These are phyloP conservation scores for Tardiomyces digboiensis DNA, from an alignment of 1,139 yeast genomes.

Conservation along the genomic window DNA sequence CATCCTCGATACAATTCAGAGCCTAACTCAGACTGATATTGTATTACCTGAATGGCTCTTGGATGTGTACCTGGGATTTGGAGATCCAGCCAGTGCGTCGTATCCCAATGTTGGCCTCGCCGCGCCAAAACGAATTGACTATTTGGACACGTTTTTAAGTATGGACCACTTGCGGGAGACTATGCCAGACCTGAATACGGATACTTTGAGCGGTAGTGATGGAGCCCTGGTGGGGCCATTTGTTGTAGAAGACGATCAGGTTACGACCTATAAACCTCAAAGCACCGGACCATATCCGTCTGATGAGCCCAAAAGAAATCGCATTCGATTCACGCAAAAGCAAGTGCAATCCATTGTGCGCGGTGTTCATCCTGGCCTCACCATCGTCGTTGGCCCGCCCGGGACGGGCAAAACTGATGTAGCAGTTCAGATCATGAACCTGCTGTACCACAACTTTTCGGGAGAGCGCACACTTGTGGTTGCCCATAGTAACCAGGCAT, in stretches of 20 bases:
- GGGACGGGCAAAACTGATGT: constrained; percentile 38
- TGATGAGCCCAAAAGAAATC: constrained; percentile 8
- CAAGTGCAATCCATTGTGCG: constrained; percentile 30
- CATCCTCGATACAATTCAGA: constrained; percentile 15
- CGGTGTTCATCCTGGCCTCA: constrained; percentile 27
- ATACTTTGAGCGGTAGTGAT: neutral
- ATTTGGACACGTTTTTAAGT: constrained; percentile 18
- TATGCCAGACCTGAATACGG: constrained; percentile 5
- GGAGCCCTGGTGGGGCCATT: constrained; percentile 5
- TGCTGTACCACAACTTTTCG: constrained; percentile 22
- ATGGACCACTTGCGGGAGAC: constrained; percentile 14
- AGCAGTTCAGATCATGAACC: constrained; percentile 18
- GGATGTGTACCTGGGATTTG: constrained; percentile 30
- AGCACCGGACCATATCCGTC: constrained; percentile 1
- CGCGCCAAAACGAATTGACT: constrained; percentile 8
- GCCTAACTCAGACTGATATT: constrained; percentile 7
- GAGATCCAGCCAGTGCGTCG: constrained; percentile 18
- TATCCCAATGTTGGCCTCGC: constrained; percentile 6
- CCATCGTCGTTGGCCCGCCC: constrained; percentile 35
- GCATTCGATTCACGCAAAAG: constrained; percentile 13
- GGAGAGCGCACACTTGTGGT: constrained; percentile 31
- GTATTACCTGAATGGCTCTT: constrained; percentile 30
- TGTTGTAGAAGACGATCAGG: constrained; percentile 2
- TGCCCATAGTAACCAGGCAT: constrained; percentile 18
- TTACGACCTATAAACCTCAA: constrained; percentile 2